phyloP scores from a whole-genome alignment of 306 rosid genomes.

The Vigna hirtella region DNA sequence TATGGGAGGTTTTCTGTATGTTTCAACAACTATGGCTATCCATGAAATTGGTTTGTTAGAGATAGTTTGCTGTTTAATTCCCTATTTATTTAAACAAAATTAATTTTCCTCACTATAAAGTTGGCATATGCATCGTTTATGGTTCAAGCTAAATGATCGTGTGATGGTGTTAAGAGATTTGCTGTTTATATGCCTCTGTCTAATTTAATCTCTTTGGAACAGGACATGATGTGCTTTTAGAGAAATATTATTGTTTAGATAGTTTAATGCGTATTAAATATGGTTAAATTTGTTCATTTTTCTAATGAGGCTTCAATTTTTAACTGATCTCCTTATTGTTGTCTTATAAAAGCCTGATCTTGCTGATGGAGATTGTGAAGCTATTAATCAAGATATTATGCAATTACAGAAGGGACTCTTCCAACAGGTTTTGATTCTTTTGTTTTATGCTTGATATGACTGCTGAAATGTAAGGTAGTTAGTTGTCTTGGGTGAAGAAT shows the following conservation, averaged over 20 bases:
- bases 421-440: slow-evolving; percentile 67
- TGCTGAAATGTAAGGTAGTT: slow-evolving; percentile 11
- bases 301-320: slow-evolving; percentile 24
- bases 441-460: slow-evolving; percentile 9
- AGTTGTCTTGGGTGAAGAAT: slow-evolving; percentile 12
- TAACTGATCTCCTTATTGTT: slow-evolving; percentile 35
- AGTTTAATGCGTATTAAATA: slow-evolving; percentile 20
- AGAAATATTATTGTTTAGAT: slow-evolving; percentile 17
- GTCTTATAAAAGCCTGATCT: slow-evolving; percentile 79
- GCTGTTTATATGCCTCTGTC: slow-evolving; percentile 14
- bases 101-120: background rate
- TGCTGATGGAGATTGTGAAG: slow-evolving; percentile 74
- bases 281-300: slow-evolving; percentile 14
- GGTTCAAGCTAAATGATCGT: slow-evolving; percentile 10
- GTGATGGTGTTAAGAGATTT: slow-evolving; percentile 6
- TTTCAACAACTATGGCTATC: background rate
- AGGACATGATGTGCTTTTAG: slow-evolving; percentile 17
- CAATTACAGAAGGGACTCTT: slow-evolving; percentile 64
- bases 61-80: slow-evolving; percentile 9
- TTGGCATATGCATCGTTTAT: background rate
- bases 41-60: slow-evolving; percentile 19
- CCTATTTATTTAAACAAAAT: slow-evolving; percentile 21
- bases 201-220: background rate
- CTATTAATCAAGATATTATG: slow-evolving; percentile 68
- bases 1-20: slow-evolving; percentile 34